Evolutionary conservation across 306 rosid species (phyloP), one percentile per base, ranked within the genome.

Genomic region (Pachyrhizus erosus): DNA sequence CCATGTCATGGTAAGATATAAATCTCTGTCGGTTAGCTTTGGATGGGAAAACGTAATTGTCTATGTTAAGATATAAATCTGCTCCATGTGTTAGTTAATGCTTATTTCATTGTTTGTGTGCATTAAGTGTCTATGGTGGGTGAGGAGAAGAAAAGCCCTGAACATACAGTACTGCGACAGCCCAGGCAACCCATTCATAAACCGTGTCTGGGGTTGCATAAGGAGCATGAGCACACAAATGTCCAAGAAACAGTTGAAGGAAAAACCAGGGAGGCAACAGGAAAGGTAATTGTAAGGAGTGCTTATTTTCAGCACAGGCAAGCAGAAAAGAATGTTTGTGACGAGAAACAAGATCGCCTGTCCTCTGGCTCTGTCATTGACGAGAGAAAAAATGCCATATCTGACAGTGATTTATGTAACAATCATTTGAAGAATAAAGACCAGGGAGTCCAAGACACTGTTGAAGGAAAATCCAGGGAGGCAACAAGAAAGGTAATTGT

Each of bases 241-340:
- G 70, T 77, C 64, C 76, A 86, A 62, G 86, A 80, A 51, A 51
- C 80, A n/a, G 24, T 37, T 39, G 93, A 90, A 80, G 86, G 82
- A 60, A 85, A 90, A 79, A 72, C 85, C 52, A 87, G 83, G 82
- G 86, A 55, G 70, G 92, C 72, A 33, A 88, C 78, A 39, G 85
- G 87, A 84, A 93, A 89, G 90, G 89, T 86, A 62, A 84, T 85
- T 67, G 88, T 91, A 46, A 93, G 96, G 86, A 93, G 99, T 85
- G 76, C 90, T 49, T 89, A 90, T 84, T 93, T 93, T 73, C 91
- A 84, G 89, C 88, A 79, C 46, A 93, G 91, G 84, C 72, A 83
- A 15, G 82, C 61, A 58, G 84, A 85, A 78, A 82, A 79, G 70
- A 76, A 81, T 70, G 84, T 71, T 10, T 74, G 57, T 64, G 92